Base-by-base conservation (phyloP, 2,329 filamentous ascomycete species). In the Claviceps fusiformis region DNA sequence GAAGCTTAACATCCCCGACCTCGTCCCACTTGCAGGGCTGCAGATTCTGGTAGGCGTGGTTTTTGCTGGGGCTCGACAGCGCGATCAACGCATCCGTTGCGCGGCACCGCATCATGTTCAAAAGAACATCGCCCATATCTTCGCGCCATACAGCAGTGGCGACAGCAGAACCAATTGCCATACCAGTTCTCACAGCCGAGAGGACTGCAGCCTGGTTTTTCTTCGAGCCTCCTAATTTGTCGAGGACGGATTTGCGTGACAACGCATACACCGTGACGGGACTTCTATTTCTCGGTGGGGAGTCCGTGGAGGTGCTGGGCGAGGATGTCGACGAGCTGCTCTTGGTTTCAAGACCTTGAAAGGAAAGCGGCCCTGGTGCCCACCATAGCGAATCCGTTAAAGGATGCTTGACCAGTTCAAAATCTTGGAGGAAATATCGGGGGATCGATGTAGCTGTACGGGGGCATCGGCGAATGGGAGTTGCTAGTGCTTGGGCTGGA, bases 341-440 rank as follows among this genome's bases (percentile, higher is more conserved):
- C 9, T 39, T 44, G 41, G 46, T 54, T 55, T 62, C 54, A 52
- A 67, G 58, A 50, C 62, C 55, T n/a, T 63, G 58, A 47, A 70
- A 65, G 2, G 67, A 59, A 15, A 74, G 59, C 44, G 69, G 71
- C 9, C 68, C 70, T 0, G 83, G 83, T 17, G 82, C 70, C 65
- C 76, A 79, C 79, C 80, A 87, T 0, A 76, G 70, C 2, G 69
- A 61, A 0, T 67, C 63, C 0, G 77, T 80, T 10, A 73, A 68
- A 0, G 83, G 82, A 55, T 86, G 76, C 1, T 69, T 63, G 13
- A 82, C 69, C 2, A 82, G 62, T 33, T 76, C 74, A 57, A 89
- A 82, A 37, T 79, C 72, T 54, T 86, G 78, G 5, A 88, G 70
- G 63, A 89, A 85, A 62, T 77, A 81, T 15, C 66, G 68, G 1